These are phyloP conservation scores for Aspergillus sp. DNA, from an alignment of 2,329 filamentous ascomycete genomes.

Conservation along the genomic window DNA sequence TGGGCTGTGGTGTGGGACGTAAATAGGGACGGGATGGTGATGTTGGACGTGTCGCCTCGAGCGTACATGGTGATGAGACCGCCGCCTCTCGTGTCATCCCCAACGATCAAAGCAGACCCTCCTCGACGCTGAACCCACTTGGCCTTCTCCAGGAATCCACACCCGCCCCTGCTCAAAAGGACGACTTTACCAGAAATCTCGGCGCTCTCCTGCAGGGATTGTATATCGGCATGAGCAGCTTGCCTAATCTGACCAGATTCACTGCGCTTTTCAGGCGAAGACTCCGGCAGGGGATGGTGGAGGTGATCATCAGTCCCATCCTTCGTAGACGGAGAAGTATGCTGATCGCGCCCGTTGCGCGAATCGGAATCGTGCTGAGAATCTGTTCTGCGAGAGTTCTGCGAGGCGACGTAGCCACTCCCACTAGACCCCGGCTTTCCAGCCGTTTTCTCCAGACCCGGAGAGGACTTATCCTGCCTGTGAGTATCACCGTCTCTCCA, in stretches of 20 bases:
- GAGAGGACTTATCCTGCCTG: constrained; percentile 14
- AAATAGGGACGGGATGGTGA: constrained; percentile 89
- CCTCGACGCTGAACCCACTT: constrained; percentile 93
- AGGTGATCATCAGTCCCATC: constrained; percentile 83
- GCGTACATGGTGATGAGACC: constrained; percentile 96
- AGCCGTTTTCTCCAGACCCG: constrained; percentile 11
- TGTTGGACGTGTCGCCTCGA: constrained; percentile 87
- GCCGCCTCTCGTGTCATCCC: constrained; percentile 82
- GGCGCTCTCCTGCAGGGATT: constrained; percentile 79
- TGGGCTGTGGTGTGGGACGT: constrained; percentile 93
- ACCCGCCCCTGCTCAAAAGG: constrained; percentile 81
- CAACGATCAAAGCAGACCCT: constrained; percentile 81
- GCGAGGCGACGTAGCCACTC: constrained; percentile 12
- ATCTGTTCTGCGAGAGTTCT: constrained; percentile 15
- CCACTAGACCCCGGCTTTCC: constrained; percentile 16
- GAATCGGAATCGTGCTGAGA: constrained; percentile 13
- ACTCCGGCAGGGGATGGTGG: constrained; percentile 48
- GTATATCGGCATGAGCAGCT: constrained; percentile 71
- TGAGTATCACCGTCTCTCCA: constrained; percentile 59
- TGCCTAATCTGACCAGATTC: constrained; percentile 25
- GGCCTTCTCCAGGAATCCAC: constrained; percentile 92
- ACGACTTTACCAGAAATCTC: constrained; percentile 93
- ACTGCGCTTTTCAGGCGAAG: constrained; percentile 25
- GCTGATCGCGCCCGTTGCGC: constrained; percentile 11
- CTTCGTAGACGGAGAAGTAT: constrained; percentile 32